phyloP scores from a whole-genome alignment of 225 moss, liverwort and hornwort genomes.

The Lunularia cruciata region DNA sequence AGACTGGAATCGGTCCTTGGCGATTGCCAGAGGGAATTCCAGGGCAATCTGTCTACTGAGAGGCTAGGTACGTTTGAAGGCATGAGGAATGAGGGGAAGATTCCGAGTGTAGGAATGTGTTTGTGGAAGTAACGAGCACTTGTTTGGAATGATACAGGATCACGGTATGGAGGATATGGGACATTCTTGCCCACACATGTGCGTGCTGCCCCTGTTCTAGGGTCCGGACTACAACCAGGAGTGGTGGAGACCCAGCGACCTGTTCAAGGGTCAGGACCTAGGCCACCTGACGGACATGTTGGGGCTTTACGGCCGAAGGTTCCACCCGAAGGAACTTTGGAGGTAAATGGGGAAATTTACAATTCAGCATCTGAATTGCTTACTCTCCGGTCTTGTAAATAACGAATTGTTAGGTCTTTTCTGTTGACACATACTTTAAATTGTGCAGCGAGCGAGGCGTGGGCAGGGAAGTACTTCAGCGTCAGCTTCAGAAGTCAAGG shows the following conservation, averaged over 20 bases:
- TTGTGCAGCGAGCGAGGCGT: conserved; percentile 71
- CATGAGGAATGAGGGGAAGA: too few species aligned
- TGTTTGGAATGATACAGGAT: conserved; percentile 34
- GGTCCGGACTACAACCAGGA: conserved; percentile 53
- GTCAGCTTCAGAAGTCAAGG: conserved; percentile 22
- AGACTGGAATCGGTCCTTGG: conserved; percentile 74
- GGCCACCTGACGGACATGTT: conserved; percentile 34
- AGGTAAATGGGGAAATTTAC: conserved; percentile 56
- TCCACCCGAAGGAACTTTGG: conserved; percentile 37
- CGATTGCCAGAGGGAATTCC: conserved; percentile 87
- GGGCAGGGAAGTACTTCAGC: conserved; percentile 34
- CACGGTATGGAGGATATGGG: conserved; percentile 91
- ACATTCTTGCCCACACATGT: conserved; percentile 91
- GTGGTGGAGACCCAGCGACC: too few species aligned
- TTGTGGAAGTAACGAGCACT: not conserved
- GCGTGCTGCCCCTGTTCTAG: conserved; percentile 66
- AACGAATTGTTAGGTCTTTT: not conserved
- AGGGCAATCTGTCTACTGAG: conserved; percentile 82
- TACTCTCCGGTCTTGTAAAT: not conserved
- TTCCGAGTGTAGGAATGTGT: not conserved
- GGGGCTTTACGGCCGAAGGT: conserved; percentile 38
- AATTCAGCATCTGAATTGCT: not conserved
- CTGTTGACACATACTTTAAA: conserved; percentile 1
- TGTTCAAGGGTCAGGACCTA: conserved; percentile 50
- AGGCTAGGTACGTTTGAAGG: conserved; percentile 65